Evolutionary conservation across 202 grass and related monocot species (phyloP), one percentile per base, ranked within the genome.

Genomic region (Carex arenaria): DNA sequence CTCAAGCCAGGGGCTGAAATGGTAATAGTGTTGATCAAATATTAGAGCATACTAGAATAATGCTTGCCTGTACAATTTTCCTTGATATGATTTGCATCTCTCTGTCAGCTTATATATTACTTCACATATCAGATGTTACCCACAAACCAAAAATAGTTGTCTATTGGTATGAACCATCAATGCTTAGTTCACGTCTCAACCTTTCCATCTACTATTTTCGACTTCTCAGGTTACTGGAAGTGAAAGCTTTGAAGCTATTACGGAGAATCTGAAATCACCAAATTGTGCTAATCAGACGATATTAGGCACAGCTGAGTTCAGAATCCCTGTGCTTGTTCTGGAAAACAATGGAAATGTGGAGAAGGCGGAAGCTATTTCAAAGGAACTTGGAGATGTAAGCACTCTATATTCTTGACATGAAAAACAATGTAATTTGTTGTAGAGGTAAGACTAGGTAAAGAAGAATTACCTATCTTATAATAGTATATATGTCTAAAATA

Each of bases 331-430:
- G 7, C 72, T 56, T 38, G 54, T 89, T 64, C 87, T 89, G 67
- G 95, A 95, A 89, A 87, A 88, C 87, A 88, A 90, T 94, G 86
- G 82, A 67, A 93, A 98, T 85, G 80, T 92, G 43, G 90, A 98
- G 72, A 98, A 89, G 88, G 92, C 95, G 66, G 95, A 98, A 89
- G 80, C 84, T 66, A 93, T 87, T 83, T 88, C 89, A 83, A 93
- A 95, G 60, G 85, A 98, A 59, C 95, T 98, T 89, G 92, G 91
- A 83, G 90, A 93, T 88, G 95, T 98, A 87, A 95, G 95, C 93
- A 83, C 20, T 55, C 60, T 31, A 45, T 51, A 9, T 67, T 68
- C 19, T 67, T 45, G 19, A 67, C 12, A 31, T 43, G 47, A 43
- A 65, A 61, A 67, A 31, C 2, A 38, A 64, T 54, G 40, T 67